These are phyloP conservation scores for Aspergillus texensis DNA, from an alignment of 2,329 filamentous ascomycete species.

Conservation along the genomic window DNA sequence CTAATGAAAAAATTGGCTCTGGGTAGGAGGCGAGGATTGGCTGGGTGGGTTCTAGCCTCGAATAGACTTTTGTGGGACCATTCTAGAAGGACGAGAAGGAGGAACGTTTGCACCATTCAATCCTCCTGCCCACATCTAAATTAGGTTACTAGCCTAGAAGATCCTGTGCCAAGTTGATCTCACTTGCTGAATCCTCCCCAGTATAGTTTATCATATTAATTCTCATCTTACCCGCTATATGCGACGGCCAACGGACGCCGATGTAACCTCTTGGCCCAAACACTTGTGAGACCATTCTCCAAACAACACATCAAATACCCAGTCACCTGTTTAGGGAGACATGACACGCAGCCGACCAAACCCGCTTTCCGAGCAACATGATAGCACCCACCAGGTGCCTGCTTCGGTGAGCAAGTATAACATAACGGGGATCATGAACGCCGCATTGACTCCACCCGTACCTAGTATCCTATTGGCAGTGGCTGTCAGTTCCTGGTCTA, in stretches of 20 bases:
- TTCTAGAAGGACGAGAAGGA: background rate
- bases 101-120: background rate
- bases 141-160: background rate
- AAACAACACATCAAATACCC: background rate
- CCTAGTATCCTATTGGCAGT: background rate
- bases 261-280: background rate
- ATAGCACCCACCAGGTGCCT: background rate
- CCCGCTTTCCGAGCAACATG: background rate
- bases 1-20: background rate
- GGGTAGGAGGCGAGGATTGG: background rate
- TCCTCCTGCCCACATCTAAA: background rate
- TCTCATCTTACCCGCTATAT: background rate
- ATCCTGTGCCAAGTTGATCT: background rate
- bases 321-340: background rate
- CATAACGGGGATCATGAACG: no score
- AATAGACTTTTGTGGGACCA: background rate
- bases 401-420: background rate
- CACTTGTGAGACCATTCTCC: background rate
- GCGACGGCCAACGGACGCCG: background rate
- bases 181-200: background rate
- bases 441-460: background rate
- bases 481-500: background rate
- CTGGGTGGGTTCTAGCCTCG: background rate
- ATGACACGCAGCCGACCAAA: background rate
- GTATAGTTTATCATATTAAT: background rate